Conservation (phyloP, 2,329 filamentous ascomycete genomes). For the Exophiala sp. region DNA sequence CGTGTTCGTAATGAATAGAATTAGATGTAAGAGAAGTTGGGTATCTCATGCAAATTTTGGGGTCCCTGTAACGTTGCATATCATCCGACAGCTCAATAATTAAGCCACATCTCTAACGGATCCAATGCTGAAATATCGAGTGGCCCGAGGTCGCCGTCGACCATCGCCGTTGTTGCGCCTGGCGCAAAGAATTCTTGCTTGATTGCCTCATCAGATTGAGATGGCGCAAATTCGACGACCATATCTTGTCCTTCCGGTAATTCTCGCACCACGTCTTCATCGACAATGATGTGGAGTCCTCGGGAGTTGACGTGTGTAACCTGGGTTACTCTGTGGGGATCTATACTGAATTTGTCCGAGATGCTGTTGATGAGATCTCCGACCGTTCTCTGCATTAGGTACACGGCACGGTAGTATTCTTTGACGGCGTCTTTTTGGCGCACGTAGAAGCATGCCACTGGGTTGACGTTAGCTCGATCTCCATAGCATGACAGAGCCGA, state of each 20-base stretch:
- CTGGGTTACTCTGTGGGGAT: slow-evolving; percentile 66
- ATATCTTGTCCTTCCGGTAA: slow-evolving; percentile 90
- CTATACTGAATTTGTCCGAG: slow-evolving; percentile 75
- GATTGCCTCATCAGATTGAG: slow-evolving; percentile 39
- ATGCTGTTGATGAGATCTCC: slow-evolving; percentile 70
- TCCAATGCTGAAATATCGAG: slow-evolving; percentile 21
- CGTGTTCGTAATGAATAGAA: slow-evolving; percentile 22
- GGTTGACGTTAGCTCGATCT: slow-evolving; percentile 34
- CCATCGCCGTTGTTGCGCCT: slow-evolving; percentile 17
- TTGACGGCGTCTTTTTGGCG: slow-evolving; percentile 49
- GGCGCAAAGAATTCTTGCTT: slow-evolving; percentile 22
- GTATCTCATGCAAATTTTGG: slow-evolving; percentile 24
- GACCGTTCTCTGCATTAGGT: slow-evolving; percentile 72
- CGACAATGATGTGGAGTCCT: slow-evolving; percentile 78
- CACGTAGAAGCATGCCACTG: slow-evolving; percentile 86
- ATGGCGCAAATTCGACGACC: slow-evolving; percentile 66
- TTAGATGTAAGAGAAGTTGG: slow-evolving; percentile 4
- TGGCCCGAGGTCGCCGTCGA: slow-evolving; percentile 24
- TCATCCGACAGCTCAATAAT: slow-evolving; percentile 21
- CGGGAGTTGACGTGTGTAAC: slow-evolving; percentile 69
- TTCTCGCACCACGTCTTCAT: slow-evolving; percentile 82
- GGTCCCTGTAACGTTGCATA: slow-evolving; percentile 6
- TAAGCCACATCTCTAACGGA: slow-evolving; percentile 30
- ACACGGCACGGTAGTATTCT: slow-evolving; percentile 78
- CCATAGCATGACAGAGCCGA: slow-evolving; percentile 14